Conservation (phyloP, 768 basidiomycete species). For the Udeniomyces megalosporus region DNA sequence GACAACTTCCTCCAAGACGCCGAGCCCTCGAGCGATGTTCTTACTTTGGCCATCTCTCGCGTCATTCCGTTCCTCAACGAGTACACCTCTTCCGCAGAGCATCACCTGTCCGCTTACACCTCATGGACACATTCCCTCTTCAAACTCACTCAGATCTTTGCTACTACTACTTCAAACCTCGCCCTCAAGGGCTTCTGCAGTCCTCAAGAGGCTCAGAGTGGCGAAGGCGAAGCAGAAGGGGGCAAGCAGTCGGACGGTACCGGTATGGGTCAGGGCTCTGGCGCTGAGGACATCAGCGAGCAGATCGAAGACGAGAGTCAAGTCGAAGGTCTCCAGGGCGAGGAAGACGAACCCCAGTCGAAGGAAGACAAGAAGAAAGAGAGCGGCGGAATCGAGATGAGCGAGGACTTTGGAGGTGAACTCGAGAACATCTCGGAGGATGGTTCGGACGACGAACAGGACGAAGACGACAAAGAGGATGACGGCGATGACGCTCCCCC, state of each 20-base stretch:
- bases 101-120: slow-evolving; percentile 42
- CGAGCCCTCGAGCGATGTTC: slow-evolving; percentile 17
- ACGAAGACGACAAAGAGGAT: slow-evolving; percentile 35
- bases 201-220: slow-evolving; percentile 44
- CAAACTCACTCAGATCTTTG: slow-evolving; percentile 67
- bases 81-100: slow-evolving; percentile 44
- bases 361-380: slow-evolving; percentile 22
- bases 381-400: slow-evolving; percentile 77
- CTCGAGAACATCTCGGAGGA: slow-evolving; percentile 49
- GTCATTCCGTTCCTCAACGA: slow-evolving; percentile 57
- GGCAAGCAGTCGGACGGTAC: slow-evolving; percentile 45
- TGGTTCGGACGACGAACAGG: slow-evolving; percentile 32
- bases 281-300: slow-evolving; percentile 73
- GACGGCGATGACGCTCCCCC: slow-evolving; percentile 38
- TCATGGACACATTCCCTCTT: slow-evolving; percentile 61
- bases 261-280: slow-evolving; percentile 76
- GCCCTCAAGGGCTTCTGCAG: slow-evolving; percentile 83
- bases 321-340: slow-evolving; percentile 73
- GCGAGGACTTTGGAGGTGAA: slow-evolving; percentile 70
- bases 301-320: slow-evolving; percentile 94
- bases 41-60: slow-evolving; percentile 27
- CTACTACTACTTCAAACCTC: slow-evolving; percentile 53
- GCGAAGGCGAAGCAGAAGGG: slow-evolving; percentile 31
- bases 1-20: slow-evolving; percentile 32
- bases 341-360: slow-evolving; percentile 35